A percentile compares a stretch with the other conserved stretches of the same genome.
Conservation (phyloP, 306 rosid species). For the Geum urbanum region DNA sequence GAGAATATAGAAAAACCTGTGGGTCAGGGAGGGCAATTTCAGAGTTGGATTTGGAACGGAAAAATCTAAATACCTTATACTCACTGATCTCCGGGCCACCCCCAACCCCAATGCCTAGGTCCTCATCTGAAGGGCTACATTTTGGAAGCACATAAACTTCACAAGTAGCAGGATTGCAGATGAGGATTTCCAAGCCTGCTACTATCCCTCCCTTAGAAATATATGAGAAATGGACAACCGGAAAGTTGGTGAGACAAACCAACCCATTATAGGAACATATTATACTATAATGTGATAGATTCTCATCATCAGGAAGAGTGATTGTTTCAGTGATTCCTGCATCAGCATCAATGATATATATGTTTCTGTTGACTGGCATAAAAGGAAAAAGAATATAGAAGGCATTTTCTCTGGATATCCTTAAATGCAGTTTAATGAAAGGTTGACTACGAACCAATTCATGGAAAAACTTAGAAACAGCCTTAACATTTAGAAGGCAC, state of each 20-base stretch:
- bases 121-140: constrained; percentile 14
- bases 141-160: constrained; percentile 19
- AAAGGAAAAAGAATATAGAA: constrained; percentile 24
- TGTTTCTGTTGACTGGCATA: constrained; percentile 1
- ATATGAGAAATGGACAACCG: constrained; percentile 1
- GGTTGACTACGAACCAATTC: constrained; percentile 12
- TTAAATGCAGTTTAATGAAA: constrained; percentile 20
- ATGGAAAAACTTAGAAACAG: constrained; percentile 25
- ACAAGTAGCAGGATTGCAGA: constrained; percentile 33
- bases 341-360: constrained; percentile 17
- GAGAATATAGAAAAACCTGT: constrained; percentile 8
- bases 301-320: constrained; percentile 17
- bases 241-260: constrained; percentile 28
- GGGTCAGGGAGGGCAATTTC: neutral
- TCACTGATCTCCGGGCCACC: constrained; percentile 21
- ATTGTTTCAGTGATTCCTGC: constrained; percentile 12
- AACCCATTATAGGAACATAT: constrained; percentile 28
- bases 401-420: constrained; percentile 12
- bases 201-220: neutral
- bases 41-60: constrained; percentile 5
- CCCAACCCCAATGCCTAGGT: constrained; percentile 26
- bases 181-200: constrained; percentile 21
- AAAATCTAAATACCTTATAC: constrained; percentile 29
- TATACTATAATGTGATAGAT: constrained; percentile 17
- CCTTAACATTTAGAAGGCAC: constrained; percentile 9